phyloP scores from a whole-genome alignment of 148 eudicot genomes.

The Camellia japonica region DNA sequence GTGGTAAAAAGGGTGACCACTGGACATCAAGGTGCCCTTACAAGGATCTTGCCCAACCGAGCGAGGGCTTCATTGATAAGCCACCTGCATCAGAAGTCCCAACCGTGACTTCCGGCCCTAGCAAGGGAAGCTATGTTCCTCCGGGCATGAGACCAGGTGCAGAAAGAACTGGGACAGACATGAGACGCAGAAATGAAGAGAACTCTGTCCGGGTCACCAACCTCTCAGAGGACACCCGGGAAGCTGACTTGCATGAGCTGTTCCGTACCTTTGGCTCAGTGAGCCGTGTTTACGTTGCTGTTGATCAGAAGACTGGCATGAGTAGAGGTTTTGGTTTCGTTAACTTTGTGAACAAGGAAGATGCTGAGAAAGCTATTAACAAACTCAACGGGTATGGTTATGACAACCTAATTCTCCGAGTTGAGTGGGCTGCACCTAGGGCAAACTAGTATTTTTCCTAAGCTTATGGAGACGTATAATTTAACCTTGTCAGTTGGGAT shows the following conservation, averaged over 20 bases:
- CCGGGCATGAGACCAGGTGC: constrained; percentile 77
- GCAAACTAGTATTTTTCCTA: constrained; percentile 35
- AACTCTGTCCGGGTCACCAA: constrained; percentile 95
- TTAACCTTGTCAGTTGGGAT: background rate
- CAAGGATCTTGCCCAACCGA: constrained; percentile 76
- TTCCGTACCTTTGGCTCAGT: constrained; percentile 78
- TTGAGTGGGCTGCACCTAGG: constrained; percentile 93
- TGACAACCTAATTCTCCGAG: constrained; percentile 85
- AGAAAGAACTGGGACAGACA: constrained; percentile 56
- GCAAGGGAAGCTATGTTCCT: constrained; percentile 75
- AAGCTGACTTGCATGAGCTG: constrained; percentile 80
- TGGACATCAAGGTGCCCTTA: constrained; percentile 92
- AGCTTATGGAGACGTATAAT: background rate
- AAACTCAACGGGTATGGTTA: constrained; percentile 99
- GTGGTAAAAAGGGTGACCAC: constrained; percentile 95
- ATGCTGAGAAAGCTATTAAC: constrained; percentile 79
- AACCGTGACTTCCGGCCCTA: constrained; percentile 27
- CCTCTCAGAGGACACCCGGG: constrained; percentile 91
- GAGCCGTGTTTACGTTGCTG: constrained; percentile 83
- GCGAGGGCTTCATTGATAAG: constrained; percentile 52
- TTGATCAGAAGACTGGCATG: constrained; percentile 86
- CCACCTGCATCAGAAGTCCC: constrained; percentile 57
- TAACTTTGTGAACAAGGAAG: constrained; percentile 79
- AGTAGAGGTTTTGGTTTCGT: constrained; percentile 98
- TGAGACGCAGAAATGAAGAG: constrained; percentile 92